Evolutionary conservation across 1,139 yeast species (phyloP).

Genomic region (Geotrichum armillariae): DNA sequence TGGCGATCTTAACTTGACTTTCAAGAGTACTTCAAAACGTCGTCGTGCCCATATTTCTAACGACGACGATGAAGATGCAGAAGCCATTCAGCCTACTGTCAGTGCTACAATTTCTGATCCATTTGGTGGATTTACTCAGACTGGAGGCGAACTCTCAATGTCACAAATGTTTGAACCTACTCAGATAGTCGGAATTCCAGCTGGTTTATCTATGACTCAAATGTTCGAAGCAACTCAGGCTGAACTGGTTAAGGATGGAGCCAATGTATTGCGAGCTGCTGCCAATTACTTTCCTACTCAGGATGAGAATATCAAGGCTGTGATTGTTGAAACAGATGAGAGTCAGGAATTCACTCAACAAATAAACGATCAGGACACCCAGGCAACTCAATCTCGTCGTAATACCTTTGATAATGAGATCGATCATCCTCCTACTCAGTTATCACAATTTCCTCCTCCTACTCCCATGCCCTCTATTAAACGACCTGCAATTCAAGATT

Average conservation of each 20-base stretch:
- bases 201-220: conserved; percentile 9
- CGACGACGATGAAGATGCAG: conserved; percentile 22
- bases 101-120: background rate
- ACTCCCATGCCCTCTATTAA: conserved; percentile 17
- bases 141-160: conserved; percentile 2
- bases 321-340: background rate
- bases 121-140: background rate
- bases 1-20: background rate
- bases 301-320: background rate
- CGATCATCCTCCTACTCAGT: conserved; percentile 23
- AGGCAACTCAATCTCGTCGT: background rate
- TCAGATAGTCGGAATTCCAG: background rate
- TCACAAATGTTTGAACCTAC: conserved; percentile 14
- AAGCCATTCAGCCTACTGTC: conserved; percentile 4
- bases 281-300: conserved; percentile 11
- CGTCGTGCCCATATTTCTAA: conserved; percentile 9
- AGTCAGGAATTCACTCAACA: background rate
- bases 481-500: background rate
- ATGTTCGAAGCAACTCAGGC: conserved; percentile 3
- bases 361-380: conserved; percentile 1
- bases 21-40: background rate
- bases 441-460: conserved; percentile 25
- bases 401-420: background rate
- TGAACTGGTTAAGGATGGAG: background rate
- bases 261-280: conserved; percentile 2